Base-by-base conservation (phyloP, 1,284 basidiomycete species). In the Apiotrichum sp. region DNA sequence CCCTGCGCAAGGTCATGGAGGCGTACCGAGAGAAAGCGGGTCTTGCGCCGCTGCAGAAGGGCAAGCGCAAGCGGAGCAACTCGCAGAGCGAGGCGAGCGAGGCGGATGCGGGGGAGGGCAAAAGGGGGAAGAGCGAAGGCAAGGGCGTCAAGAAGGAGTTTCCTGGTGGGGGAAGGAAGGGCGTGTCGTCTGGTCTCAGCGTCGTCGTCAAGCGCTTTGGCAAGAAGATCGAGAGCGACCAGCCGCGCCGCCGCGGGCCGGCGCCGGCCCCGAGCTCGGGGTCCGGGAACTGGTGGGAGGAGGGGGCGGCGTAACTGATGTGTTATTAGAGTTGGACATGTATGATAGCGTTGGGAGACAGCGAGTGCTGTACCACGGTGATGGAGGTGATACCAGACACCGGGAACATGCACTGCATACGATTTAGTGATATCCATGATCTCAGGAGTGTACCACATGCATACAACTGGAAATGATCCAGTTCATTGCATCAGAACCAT, bases 141-240 rank as follows among this genome's bases (percentile, higher is more conserved):
- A 56, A 29, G 55, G 57, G 43, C 54, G 50, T 69, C 60, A 67
- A 35, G 70, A 66, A 6, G 56, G 35, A 62, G 22, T 81, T 78
- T 61, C 81, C 82, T 14, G 82, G 81, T 3, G 82, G 83, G n/a
- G 83, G 84, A 1, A 74, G 80, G 55, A 86, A 84, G 63, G 84
- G 86, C 8, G 78, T 89, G 22, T 87, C 85, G 59, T 86, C 84
- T 0, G 87, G 87, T 1, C 68, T 89, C 52, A 84, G 84, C n/a
- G 84, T 83, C 0, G 73, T 88, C 45, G 76, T 84, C 13, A 63
- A 63, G 46, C 56, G 67, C n/a, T 68, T 62, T 35, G 69, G 67
- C n/a, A 63, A 69, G 56, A 64, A 67, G 46, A 62, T 68, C 13
- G 62, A 67, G 14, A 33, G 3, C 49, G 55, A 61, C 35, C 55